These are phyloP conservation scores for Solanum neorickii DNA, from an alignment of 257 asterid genomes.

Conservation along the genomic window DNA sequence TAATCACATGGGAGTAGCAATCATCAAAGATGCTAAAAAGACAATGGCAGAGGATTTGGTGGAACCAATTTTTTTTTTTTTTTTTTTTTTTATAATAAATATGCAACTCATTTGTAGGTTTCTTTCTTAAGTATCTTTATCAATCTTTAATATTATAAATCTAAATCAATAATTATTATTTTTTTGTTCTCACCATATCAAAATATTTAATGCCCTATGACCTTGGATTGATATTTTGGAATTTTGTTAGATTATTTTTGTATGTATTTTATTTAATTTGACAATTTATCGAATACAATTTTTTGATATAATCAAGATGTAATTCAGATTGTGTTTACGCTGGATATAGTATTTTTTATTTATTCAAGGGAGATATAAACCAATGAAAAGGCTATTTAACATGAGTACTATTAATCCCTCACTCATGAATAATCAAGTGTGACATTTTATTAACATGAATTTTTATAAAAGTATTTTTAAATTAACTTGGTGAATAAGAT, in stretches of 20 bases:
- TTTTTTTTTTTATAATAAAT: not conserved
- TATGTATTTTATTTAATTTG: not conserved
- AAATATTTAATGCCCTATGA: not conserved
- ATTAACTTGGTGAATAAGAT: not conserved
- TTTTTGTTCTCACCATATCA: not conserved
- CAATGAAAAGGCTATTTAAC: not conserved
- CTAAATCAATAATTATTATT: not conserved
- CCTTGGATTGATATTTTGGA: not conserved
- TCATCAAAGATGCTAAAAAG: conserved; percentile 32
- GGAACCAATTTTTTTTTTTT: conserved; percentile 12
- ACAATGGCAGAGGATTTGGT: conserved; percentile 44
- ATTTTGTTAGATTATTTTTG: not conserved
- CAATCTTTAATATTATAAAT: not conserved
- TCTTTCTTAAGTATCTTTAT: not conserved
- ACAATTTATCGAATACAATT: fast-evolving
- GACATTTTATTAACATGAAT: not conserved
- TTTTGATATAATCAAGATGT: not conserved
- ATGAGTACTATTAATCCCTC: not conserved
- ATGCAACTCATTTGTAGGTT: conserved; percentile 28
- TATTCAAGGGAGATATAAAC: not conserved
- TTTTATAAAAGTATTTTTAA: not conserved
- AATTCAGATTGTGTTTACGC: not conserved
- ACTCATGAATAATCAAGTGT: not conserved
- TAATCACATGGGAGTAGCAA: conserved; percentile 36
- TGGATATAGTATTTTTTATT: not conserved